Evolutionary conservation across 495 filamentous ascomycete species (phyloP).

Genomic region (Trichoderma reesei): DNA sequence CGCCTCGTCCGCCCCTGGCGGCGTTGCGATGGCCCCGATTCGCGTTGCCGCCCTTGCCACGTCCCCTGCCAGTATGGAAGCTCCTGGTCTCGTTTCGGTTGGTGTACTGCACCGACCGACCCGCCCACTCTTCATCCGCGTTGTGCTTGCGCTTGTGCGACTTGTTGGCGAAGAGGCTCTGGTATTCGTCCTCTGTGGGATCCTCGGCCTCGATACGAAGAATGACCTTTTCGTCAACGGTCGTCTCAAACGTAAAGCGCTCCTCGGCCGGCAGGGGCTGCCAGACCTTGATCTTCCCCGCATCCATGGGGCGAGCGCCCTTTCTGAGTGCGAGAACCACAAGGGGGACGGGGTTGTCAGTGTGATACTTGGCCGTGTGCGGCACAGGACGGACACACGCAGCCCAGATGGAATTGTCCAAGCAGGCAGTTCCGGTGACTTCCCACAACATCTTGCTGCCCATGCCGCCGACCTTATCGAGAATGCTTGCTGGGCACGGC

Average conservation of each 20-base stretch:
- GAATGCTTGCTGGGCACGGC: slow-evolving; percentile 52
- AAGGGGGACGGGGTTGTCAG: slow-evolving; percentile 62
- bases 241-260: slow-evolving; percentile 60
- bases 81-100: slow-evolving; percentile 29
- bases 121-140: slow-evolving; percentile 38
- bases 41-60: slow-evolving; percentile 37
- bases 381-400: slow-evolving; percentile 66
- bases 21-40: slow-evolving; percentile 15
- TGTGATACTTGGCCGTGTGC: slow-evolving; percentile 51
- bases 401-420: slow-evolving; percentile 80
- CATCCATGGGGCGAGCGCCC: slow-evolving; percentile 67
- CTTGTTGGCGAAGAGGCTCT: slow-evolving; percentile 47
- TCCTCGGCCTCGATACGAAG: slow-evolving; percentile 69
- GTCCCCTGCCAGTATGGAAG: slow-evolving; percentile 30
- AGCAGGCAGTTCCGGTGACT: slow-evolving; percentile 62
- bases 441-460: slow-evolving; percentile 75
- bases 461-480: slow-evolving; percentile 77
- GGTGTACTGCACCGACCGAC: slow-evolving; percentile 20
- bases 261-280: slow-evolving; percentile 60
- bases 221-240: slow-evolving; percentile 76
- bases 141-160: slow-evolving; percentile 46
- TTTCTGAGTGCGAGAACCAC: slow-evolving; percentile 66
- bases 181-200: slow-evolving; percentile 44
- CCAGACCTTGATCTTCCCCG: slow-evolving; percentile 77
- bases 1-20: slow-evolving; percentile 15